A percentile compares a stretch with the other conserved stretches of the same genome.
Evolutionary conservation across 1,284 basidiomycete genomes (phyloP).

Genomic region (Phenoliferia sp.): DNA sequence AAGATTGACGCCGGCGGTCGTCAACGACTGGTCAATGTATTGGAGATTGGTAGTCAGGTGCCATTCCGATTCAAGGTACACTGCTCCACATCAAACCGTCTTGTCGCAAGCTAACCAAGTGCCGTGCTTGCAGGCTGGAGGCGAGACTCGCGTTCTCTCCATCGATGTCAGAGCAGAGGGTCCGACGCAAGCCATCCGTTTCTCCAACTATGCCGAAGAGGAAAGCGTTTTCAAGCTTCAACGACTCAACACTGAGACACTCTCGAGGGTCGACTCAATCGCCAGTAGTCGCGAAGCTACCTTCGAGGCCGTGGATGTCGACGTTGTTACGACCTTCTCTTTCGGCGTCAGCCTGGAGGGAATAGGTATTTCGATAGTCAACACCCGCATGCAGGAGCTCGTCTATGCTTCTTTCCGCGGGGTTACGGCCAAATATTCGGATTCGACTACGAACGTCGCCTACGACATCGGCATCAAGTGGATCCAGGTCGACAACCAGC

Average conservation of each 20-base stretch:
- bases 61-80: slow-evolving; percentile 72
- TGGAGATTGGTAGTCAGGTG: slow-evolving; percentile 90
- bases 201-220: slow-evolving; percentile 83
- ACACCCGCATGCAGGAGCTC: slow-evolving; percentile 81
- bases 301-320: slow-evolving; percentile 79
- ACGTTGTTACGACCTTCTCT: slow-evolving; percentile 63
- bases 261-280: slow-evolving; percentile 65
- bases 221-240: slow-evolving; percentile 84
- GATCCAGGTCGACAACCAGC: slow-evolving; percentile 95
- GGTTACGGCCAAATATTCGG: slow-evolving; percentile 79
- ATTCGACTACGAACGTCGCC: slow-evolving; percentile 75
- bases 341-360: slow-evolving; percentile 79
- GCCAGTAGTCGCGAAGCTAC: slow-evolving; percentile 60
- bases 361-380: slow-evolving; percentile 88
- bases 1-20: slow-evolving; percentile 57
- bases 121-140: slow-evolving; percentile 11
- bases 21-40: slow-evolving; percentile 77
- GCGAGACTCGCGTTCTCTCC: slow-evolving; percentile 52
- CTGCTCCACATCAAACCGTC: background rate
- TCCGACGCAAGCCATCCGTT: slow-evolving; percentile 75
- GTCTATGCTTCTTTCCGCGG: slow-evolving; percentile 78
- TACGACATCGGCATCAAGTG: slow-evolving; percentile 78
- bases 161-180: slow-evolving; percentile 91
- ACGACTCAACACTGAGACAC: slow-evolving; percentile 49
- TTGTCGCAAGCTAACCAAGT: background rate